Conservation (phyloP, 2,329 filamentous ascomycete genomes). For the Amauroascus niger region DNA sequence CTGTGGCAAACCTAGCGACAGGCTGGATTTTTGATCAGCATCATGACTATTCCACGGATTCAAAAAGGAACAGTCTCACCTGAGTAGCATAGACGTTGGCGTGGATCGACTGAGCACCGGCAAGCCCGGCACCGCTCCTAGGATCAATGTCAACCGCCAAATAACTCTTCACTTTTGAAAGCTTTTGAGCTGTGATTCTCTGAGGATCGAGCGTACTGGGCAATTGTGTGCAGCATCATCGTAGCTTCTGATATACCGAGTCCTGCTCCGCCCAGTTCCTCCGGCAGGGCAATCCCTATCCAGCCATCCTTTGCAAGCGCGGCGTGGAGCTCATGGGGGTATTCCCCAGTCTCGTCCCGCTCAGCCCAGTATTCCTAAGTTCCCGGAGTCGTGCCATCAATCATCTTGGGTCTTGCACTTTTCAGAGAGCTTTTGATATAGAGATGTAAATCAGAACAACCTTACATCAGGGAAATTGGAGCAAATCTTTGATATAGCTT, state of each 20-base stretch:
- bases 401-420: no score
- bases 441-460: not conserved
- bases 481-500: constrained; percentile 60
- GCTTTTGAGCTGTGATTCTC: not conserved
- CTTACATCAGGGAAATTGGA: constrained; percentile 55
- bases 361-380: constrained; percentile 60
- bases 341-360: constrained; percentile 58
- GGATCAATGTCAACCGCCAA: not conserved
- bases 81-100: constrained; percentile 54
- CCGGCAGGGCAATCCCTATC: constrained; percentile 71
- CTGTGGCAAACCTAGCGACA: constrained; percentile 61
- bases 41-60: not conserved
- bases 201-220: constrained; percentile 43
- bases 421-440: no score
- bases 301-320: constrained; percentile 66
- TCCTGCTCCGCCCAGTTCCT: constrained; percentile 62
- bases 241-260: constrained; percentile 70
- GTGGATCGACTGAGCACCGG: constrained; percentile 51
- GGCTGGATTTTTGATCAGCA: constrained; percentile 27
- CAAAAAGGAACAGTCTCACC: constrained; percentile 27
- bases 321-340: constrained; percentile 66
- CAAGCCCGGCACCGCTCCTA: constrained; percentile 64
- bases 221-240: constrained; percentile 78
- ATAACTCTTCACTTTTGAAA: not conserved
- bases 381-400: not conserved